These are phyloP conservation scores for Chytriomyces sp. DNA, from an alignment of 192 early-diverging fungal genomes.

Conservation along the genomic window DNA sequence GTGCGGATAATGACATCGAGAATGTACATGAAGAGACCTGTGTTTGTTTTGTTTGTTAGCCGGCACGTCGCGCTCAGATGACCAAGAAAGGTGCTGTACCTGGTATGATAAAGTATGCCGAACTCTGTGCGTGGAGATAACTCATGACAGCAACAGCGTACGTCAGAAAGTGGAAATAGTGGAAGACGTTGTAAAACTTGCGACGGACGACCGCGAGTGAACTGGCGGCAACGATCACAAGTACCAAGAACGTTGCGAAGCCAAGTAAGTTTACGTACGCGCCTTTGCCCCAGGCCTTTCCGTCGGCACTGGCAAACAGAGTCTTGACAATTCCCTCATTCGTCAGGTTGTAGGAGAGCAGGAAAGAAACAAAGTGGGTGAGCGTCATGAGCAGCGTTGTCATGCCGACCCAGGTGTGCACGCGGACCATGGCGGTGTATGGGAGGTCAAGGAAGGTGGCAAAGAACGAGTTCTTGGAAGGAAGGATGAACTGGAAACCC, in stretches of 20 bases:
- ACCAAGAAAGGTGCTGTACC: background rate
- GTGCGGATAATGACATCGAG: slow-evolving; percentile 67
- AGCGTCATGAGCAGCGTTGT: slow-evolving; percentile 8
- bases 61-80: background rate
- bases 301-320: background rate
- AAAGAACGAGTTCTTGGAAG: slow-evolving; percentile 29
- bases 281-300: background rate
- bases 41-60: slow-evolving; percentile 22
- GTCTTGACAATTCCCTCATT: background rate
- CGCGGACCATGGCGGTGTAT: slow-evolving; percentile 25
- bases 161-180: slow-evolving; percentile 26
- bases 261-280: slow-evolving; percentile 16
- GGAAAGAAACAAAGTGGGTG: slow-evolving; percentile 2
- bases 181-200: slow-evolving; percentile 34
- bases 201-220: slow-evolving; percentile 32
- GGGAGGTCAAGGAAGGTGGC: slow-evolving; percentile 33
- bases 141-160: slow-evolving; percentile 22
- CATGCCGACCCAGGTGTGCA: slow-evolving; percentile 32
- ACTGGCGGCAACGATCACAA: slow-evolving; percentile 19
- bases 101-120: slow-evolving; percentile 21
- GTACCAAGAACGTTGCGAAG: slow-evolving; percentile 6
- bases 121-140: slow-evolving; percentile 2
- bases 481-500: slow-evolving; percentile 37
- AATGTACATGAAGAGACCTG: slow-evolving; percentile 62
- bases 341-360: background rate